Evolutionary conservation across 768 basidiomycete species (phyloP), one percentile per base, ranked within the genome.

Genomic region (Phlebiopsis gigantea): DNA sequence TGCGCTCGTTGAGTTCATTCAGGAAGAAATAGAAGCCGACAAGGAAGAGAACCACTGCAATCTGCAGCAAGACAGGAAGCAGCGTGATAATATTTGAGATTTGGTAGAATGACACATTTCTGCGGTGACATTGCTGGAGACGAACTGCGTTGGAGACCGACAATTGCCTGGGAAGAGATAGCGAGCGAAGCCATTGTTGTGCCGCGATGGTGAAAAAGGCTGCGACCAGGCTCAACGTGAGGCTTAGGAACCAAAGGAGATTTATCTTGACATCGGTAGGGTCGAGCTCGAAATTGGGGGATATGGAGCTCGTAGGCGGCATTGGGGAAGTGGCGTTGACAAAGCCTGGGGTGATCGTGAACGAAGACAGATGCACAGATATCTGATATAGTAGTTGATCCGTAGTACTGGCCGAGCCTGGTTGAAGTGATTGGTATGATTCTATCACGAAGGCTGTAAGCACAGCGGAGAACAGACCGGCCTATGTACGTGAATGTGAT

Each of bases 151-250:
- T 48, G 7, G 50, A 44, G 5, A 53, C 26, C 4, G 52, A 26
- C 15, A 57, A 15, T 29, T 57, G 45, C 31, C 22, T 24, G 14
- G 51, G 59, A 10, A 44, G 17, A 8, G 15, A 26, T 21, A 44
- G 48, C 28, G 53, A 46, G 4, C 56, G 49, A 5, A 69, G 60
- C 68, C 69, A 70, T 46, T 69, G 67, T 45, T 68, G 65, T 39
- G 63, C 64, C 34, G 67, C 49, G 56, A 70, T 67, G 34, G 64
- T 63, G 24, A 66, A 54, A 14, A 61, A 62, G 3, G 67, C 66
- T 0, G 67, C 59, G 28, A 63, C 49, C 9, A 70, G 62, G 22
- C 61, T 63, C 44, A 63, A 55, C 4, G 62, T 53, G 12, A 70
- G 66, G 34, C 63, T 64, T 0, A 61, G 51, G 57, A 67, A 66